Percentiles rank a stretch among this genome's conserved stretches.
These are phyloP conservation scores for Zostera marina DNA, from an alignment of 116 monocot genomes.

Conservation along the genomic window DNA sequence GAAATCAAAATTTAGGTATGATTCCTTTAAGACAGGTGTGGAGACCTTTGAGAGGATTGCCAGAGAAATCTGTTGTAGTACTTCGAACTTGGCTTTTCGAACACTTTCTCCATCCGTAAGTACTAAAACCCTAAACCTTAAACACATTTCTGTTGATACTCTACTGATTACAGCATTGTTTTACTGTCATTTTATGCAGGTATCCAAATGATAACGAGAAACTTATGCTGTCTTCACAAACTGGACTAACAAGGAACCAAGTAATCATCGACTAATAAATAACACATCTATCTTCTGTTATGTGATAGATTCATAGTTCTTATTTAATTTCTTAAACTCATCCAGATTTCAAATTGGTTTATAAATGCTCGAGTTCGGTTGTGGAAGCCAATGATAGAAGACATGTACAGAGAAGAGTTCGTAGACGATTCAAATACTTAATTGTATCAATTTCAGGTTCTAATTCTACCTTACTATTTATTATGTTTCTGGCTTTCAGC, in stretches of 20 bases:
- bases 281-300: not conserved
- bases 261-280: conserved; percentile 16
- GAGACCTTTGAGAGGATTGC: conserved; percentile 25
- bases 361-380: conserved; percentile 22
- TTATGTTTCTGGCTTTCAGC: too few relatives aligned
- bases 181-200: conserved; percentile 20
- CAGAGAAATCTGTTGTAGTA: conserved; percentile 22
- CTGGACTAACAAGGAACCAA: conserved; percentile 68
- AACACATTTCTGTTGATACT: not conserved
- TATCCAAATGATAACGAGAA: conserved; percentile 87
- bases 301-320: not conserved
- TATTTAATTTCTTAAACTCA: not conserved
- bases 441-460: too few relatives aligned
- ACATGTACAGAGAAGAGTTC: conserved; percentile 21
- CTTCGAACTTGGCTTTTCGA: conserved; percentile 36
- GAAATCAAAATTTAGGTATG: conserved; percentile 15
- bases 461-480: too few relatives aligned
- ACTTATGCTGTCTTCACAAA: conserved; percentile 59
- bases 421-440: conserved; percentile 3
- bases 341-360: conserved; percentile 25
- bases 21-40: conserved; percentile 17
- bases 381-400: conserved; percentile 28
- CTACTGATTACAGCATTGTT: not conserved
- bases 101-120: conserved; percentile 31
- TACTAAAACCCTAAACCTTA: not conserved